A percentile compares a stretch with the other conserved stretches of the same genome.
These are phyloP conservation scores for Hysterangium stoloniferum DNA, from an alignment of 768 basidiomycete genomes.

Conservation along the genomic window DNA sequence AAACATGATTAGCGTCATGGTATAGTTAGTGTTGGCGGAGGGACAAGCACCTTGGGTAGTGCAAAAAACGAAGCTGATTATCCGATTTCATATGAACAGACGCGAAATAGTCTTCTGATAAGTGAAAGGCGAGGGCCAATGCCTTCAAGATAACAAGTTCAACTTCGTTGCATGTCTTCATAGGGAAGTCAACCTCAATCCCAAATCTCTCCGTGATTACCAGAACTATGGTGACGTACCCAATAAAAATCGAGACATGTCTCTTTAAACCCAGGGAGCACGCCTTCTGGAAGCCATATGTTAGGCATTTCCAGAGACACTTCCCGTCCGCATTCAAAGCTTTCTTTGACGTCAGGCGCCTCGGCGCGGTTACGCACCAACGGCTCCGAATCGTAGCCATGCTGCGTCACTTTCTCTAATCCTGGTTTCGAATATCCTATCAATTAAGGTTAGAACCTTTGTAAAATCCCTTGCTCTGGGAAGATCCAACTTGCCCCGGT, in stretches of 20 bases:
- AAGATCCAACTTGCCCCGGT: constrained; percentile 38
- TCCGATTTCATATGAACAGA: constrained; percentile 35
- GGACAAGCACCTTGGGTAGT: constrained; percentile 36
- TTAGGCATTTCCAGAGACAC: constrained; percentile 38
- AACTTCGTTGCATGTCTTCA: constrained; percentile 34
- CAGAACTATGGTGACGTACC: constrained; percentile 16
- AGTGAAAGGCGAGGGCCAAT: constrained; percentile 40
- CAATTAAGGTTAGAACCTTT: neutral
- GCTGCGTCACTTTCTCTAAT: constrained; percentile 32
- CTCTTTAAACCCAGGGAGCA: constrained; percentile 46
- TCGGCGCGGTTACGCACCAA: constrained; percentile 23
- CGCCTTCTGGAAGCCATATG: constrained; percentile 48
- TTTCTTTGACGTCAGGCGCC: constrained; percentile 40
- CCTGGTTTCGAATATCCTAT: constrained; percentile 33
- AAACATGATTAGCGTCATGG: neutral
- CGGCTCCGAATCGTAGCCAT: constrained; percentile 28
- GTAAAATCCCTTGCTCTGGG: neutral
- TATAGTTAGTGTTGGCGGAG: constrained; percentile 20
- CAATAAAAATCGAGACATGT: constrained; percentile 44
- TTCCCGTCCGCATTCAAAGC: constrained; percentile 46
- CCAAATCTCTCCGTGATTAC: constrained; percentile 5
- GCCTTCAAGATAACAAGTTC: constrained; percentile 41
- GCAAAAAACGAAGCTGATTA: constrained; percentile 50
- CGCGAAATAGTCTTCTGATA: constrained; percentile 37
- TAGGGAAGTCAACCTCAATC: neutral